phyloP scores from a whole-genome alignment of 352 stramenopile species.

The Phytophthora sp. region DNA sequence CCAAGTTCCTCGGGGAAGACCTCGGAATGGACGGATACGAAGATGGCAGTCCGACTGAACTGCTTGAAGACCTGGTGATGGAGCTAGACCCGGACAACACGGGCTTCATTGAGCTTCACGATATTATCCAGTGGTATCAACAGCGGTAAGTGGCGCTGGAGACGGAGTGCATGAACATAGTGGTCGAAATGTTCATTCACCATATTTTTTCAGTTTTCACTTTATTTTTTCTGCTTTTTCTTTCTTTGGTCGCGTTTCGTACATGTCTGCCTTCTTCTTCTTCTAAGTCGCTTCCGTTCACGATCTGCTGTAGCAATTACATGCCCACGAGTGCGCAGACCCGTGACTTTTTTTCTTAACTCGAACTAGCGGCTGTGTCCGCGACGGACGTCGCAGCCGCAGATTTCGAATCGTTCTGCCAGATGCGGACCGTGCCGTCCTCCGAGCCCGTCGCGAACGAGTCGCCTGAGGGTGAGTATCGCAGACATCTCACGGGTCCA shows the following conservation, averaged over 20 bases:
- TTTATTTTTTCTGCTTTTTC: constrained; percentile 32
- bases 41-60: constrained; percentile 46
- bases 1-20: constrained; percentile 70
- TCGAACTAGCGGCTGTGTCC: constrained; percentile 40
- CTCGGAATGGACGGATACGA: constrained; percentile 62
- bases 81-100: constrained; percentile 77
- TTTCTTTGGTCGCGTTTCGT: constrained; percentile 19
- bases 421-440: constrained; percentile 98
- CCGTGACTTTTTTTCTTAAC: constrained; percentile 23
- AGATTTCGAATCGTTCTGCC: constrained; percentile 84
- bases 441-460: constrained; percentile 97
- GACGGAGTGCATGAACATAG: too few relatives aligned
- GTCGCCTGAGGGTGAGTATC: constrained; percentile 93
- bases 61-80: constrained; percentile 69
- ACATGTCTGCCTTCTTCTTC: constrained; percentile 19
- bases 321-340: constrained; percentile 2
- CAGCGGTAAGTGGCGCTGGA: constrained; percentile 43
- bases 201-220: constrained; percentile 25
- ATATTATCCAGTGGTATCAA: constrained; percentile 87
- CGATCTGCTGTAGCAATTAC: background rate
- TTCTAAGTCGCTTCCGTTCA: constrained; percentile 33
- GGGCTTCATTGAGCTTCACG: constrained; percentile 82
- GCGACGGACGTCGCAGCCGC: constrained; percentile 67
- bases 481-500: constrained; percentile 96
- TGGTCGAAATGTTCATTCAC: background rate